Base-by-base conservation (phyloP, 192 early-diverging fungal species). In the Funneliformis mosseae region DNA sequence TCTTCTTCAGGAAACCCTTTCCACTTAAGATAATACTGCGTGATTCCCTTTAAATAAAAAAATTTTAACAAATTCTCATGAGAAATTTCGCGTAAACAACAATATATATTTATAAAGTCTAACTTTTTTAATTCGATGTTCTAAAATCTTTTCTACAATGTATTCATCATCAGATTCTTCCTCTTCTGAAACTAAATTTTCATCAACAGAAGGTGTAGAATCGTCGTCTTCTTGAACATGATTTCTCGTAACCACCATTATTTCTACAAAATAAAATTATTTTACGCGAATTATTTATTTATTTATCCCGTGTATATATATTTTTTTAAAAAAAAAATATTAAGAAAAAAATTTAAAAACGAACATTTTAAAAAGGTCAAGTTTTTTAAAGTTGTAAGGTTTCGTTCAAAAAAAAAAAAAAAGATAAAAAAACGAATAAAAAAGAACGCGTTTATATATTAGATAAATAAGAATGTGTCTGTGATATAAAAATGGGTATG, bases 11-110 rank as follows among this genome's bases (percentile, higher is more conserved):
- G 73, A 23, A 86, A 91, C 0, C 85, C 87, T n/a, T 84, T 76
- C 90, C 90, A 91, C 64, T 90, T 90, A 43, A 91, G 85, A 66
- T 78, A 77, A 67, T 85, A 91, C 21, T 70, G 68, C 50, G 50
- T 55, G 16, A 21, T 18, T 6, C 50, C 50, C 50, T 55, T 33
- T 21, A 16, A 16, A 55, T 55, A 21, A 55, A 55, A 18, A 55
- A 18, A 21, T 21, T 16, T 14, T 21, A 21, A 50, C 5, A 4
- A 1, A 55, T 18, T 21, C 6, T 21, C 16, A 55, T 55, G 18
- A 55, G 33, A 33, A 33, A 33, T 33, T 5, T 55, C 18, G 18
- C 14, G 48, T 50, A 50, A 50, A 50, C 10, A 33, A 33, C 33
- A 33, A 33, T 3, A 48, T 48, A 48, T 48, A n/a, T 10, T 12